A percentile compares a stretch with the other conserved stretches of the same genome.
Conservation (phyloP, 2,329 filamentous ascomycete genomes). For the Sarocladiaceae sp. region DNA sequence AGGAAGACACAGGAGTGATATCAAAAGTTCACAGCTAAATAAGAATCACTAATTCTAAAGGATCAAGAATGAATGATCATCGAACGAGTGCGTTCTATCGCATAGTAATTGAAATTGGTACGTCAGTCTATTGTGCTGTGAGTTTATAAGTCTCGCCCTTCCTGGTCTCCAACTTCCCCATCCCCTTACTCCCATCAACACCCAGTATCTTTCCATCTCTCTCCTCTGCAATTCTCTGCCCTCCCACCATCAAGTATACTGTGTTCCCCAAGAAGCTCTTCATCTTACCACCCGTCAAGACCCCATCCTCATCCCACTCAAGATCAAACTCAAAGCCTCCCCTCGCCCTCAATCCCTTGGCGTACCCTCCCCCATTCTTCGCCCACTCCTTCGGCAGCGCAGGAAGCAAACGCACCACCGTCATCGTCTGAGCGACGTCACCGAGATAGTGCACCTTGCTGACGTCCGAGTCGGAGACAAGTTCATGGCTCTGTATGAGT, state of each 20-base stretch:
- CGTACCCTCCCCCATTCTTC: not conserved
- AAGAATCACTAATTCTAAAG: no score
- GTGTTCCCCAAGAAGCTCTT: constrained; percentile 7
- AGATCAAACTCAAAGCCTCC: constrained; percentile 9
- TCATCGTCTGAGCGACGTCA: constrained; percentile 5
- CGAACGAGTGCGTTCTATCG: no score
- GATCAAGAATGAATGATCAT: no score
- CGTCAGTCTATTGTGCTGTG: not conserved
- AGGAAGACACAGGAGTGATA: no score
- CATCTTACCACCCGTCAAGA: constrained; percentile 1
- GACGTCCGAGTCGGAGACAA: not conserved
- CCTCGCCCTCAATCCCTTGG: constrained; percentile 6
- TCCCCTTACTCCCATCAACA: not conserved
- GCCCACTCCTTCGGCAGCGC: constrained; percentile 5
- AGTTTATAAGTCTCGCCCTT: not conserved
- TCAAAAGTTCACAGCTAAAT: no score
- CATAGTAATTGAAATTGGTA: not conserved
- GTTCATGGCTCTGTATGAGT: constrained; percentile 31
- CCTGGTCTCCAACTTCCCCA: constrained; percentile 1
- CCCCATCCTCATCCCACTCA: constrained; percentile 5
- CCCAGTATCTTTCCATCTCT: not conserved
- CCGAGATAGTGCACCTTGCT: constrained; percentile 6
- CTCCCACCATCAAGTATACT: constrained; percentile 2
- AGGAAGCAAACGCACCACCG: constrained; percentile 7
- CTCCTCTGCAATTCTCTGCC: not conserved